Evolutionary conservation across 2,329 filamentous ascomycete genomes (phyloP).

Genomic region (Escovopsis sp.): DNA sequence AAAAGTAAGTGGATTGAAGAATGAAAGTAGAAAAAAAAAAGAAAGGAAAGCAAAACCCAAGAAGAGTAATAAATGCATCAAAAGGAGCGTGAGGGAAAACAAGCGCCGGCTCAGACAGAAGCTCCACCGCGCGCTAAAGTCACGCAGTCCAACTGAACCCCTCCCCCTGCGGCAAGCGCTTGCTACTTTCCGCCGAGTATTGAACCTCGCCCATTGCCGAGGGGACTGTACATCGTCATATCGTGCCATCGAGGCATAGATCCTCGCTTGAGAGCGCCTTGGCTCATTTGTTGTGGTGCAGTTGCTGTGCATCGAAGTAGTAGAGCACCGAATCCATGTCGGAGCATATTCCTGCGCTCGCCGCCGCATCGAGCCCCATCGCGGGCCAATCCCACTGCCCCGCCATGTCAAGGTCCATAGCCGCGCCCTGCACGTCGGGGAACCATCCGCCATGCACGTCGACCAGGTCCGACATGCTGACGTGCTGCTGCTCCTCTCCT

Average conservation of each 20-base stretch:
- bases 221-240: too few relatives aligned
- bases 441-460: conserved; percentile 15
- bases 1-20: background rate
- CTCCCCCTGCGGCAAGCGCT: too few relatives aligned
- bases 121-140: background rate
- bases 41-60: too few relatives aligned
- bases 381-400: conserved; percentile 17
- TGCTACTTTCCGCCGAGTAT: too few relatives aligned
- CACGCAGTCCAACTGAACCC: too few relatives aligned
- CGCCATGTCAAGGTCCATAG: conserved; percentile 16
- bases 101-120: background rate
- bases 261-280: background rate
- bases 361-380: conserved; percentile 4
- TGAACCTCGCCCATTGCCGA: too few relatives aligned
- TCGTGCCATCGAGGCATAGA: too few relatives aligned
- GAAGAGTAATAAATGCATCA: background rate
- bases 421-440: conserved; percentile 13
- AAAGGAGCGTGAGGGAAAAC: background rate
- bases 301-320: conserved; percentile 9
- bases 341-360: conserved; percentile 5
- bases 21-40: background rate
- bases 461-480: conserved; percentile 11
- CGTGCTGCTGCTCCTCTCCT: conserved; percentile 9
- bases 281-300: conserved; percentile 1
- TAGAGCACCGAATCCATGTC: conserved; percentile 11